A percentile compares a stretch with the other conserved stretches of the same genome.
These are phyloP conservation scores for Rhodotorula glutinis DNA, from an alignment of 1,284 basidiomycete species.

Conservation along the genomic window DNA sequence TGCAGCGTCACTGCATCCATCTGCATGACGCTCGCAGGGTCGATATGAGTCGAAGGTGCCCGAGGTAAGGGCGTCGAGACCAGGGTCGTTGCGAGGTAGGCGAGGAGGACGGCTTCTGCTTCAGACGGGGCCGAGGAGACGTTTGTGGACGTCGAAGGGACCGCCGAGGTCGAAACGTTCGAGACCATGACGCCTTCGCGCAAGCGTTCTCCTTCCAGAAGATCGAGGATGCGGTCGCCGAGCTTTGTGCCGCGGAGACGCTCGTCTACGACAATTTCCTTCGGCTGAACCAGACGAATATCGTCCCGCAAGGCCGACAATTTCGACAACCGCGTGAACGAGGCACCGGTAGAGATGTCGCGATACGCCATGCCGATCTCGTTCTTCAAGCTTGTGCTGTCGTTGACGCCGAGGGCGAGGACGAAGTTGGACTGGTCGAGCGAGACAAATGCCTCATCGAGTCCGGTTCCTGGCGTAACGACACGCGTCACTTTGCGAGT, in stretches of 20 bases:
- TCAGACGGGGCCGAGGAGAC: background rate
- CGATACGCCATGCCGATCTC: slow-evolving; percentile 76
- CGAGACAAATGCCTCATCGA: slow-evolving; percentile 70
- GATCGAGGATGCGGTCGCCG: slow-evolving; percentile 19
- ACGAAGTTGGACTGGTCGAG: slow-evolving; percentile 84
- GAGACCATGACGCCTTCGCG: slow-evolving; percentile 58
- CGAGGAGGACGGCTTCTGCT: slow-evolving; percentile 35
- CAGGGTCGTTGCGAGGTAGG: slow-evolving; percentile 39
- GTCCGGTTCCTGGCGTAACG: slow-evolving; percentile 69
- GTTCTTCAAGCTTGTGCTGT: background rate
- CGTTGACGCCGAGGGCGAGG: slow-evolving; percentile 59
- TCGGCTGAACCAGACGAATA: slow-evolving; percentile 73
- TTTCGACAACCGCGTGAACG: slow-evolving; percentile 67
- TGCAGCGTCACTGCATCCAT: slow-evolving; percentile 61
- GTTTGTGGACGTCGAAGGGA: slow-evolving; percentile 13
- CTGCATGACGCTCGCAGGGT: slow-evolving; percentile 31
- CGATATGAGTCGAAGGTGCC: slow-evolving; percentile 12
- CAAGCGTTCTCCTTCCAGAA: slow-evolving; percentile 27
- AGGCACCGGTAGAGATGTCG: slow-evolving; percentile 92
- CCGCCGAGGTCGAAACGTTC: slow-evolving; percentile 28
- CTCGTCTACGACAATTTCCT: slow-evolving; percentile 71
- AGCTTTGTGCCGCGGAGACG: slow-evolving; percentile 43
- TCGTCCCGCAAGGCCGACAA: slow-evolving; percentile 69
- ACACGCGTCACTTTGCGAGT: slow-evolving; percentile 63
- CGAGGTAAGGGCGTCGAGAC: slow-evolving; percentile 24